These are phyloP conservation scores for Tardiomyces depauwii DNA, from an alignment of 1,139 yeast species.

Conservation along the genomic window DNA sequence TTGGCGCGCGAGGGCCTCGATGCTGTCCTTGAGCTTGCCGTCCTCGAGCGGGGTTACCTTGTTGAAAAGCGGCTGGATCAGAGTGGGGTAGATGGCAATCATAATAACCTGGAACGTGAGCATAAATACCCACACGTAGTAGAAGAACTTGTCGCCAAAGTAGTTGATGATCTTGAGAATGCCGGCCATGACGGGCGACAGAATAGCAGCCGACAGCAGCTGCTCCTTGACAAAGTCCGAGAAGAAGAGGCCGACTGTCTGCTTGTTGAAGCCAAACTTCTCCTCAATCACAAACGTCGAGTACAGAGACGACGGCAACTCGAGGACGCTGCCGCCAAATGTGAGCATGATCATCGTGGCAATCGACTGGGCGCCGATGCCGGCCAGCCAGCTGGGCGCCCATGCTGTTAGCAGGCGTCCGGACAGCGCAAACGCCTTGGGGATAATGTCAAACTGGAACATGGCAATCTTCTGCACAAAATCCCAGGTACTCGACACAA, in stretches of 20 bases:
- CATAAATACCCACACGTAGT: conserved; percentile 64
- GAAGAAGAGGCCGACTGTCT: conserved; percentile 60
- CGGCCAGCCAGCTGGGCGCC: conserved; percentile 27
- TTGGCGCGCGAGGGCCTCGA: conserved; percentile 63
- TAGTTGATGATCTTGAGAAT: conserved; percentile 71
- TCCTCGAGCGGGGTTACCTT: conserved; percentile 82
- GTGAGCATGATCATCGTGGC: conserved; percentile 46
- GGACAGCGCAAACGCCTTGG: conserved; percentile 55
- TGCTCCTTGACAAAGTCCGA: conserved; percentile 57
- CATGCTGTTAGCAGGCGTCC: conserved; percentile 30
- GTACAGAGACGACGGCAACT: conserved; percentile 64
- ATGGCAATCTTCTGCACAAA: conserved; percentile 47
- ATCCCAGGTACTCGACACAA: conserved; percentile 42
- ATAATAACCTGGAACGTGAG: conserved; percentile 60
- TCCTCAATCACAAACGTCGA: conserved; percentile 83
- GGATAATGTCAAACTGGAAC: conserved; percentile 52
- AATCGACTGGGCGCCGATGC: conserved; percentile 40
- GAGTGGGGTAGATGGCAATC: conserved; percentile 62
- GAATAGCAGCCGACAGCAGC: conserved; percentile 43
- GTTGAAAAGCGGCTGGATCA: conserved; percentile 87
- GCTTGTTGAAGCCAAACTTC: conserved; percentile 84
- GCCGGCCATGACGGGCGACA: conserved; percentile 62
- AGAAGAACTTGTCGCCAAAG: conserved; percentile 71
- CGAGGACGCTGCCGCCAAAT: conserved; percentile 38
- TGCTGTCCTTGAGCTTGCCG: conserved; percentile 74